These are phyloP conservation scores for Jatropha podagrica DNA, from an alignment of 441 rosid genomes.

Conservation along the genomic window DNA sequence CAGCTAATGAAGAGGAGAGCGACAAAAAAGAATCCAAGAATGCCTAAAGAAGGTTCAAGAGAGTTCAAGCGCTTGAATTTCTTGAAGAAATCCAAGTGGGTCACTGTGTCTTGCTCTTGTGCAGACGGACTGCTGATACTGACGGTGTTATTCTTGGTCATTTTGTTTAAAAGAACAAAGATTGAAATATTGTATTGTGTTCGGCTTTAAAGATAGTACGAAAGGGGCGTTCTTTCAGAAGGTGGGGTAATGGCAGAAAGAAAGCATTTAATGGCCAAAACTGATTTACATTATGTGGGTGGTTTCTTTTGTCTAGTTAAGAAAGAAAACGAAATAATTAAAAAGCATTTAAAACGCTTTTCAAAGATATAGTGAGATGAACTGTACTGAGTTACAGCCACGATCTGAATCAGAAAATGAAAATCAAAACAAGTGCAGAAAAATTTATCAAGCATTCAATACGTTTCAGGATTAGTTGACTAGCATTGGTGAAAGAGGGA, in stretches of 20 bases:
- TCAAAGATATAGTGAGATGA: neutral
- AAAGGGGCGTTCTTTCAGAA: neutral
- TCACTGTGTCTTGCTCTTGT: conserved; percentile 23
- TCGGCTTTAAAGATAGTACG: conserved; percentile 15
- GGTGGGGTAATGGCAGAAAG: neutral
- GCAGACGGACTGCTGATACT: conserved; percentile 9
- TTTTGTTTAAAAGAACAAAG: conserved; percentile 14
- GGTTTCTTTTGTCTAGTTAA: neutral
- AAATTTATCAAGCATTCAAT: neutral
- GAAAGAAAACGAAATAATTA: neutral
- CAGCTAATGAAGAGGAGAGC: conserved; percentile 37
- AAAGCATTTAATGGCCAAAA: conserved; percentile 23
- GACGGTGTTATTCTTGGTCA: conserved; percentile 23
- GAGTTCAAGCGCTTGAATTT: conserved; percentile 48
- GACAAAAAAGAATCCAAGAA: conserved; percentile 48
- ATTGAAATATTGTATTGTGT: neutral
- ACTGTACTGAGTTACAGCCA: neutral
- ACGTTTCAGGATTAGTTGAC: neutral
- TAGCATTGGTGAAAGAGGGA: neutral
- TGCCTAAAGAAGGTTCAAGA: conserved; percentile 44
- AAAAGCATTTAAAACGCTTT: conserved; percentile 9
- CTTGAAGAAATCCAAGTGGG: conserved; percentile 36
- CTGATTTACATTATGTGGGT: neutral
- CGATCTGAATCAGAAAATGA: neutral
- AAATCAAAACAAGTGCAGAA: neutral